phyloP scores from a whole-genome alignment of 495 filamentous ascomycete species.

The Paragyromitra xinjiangensis region DNA sequence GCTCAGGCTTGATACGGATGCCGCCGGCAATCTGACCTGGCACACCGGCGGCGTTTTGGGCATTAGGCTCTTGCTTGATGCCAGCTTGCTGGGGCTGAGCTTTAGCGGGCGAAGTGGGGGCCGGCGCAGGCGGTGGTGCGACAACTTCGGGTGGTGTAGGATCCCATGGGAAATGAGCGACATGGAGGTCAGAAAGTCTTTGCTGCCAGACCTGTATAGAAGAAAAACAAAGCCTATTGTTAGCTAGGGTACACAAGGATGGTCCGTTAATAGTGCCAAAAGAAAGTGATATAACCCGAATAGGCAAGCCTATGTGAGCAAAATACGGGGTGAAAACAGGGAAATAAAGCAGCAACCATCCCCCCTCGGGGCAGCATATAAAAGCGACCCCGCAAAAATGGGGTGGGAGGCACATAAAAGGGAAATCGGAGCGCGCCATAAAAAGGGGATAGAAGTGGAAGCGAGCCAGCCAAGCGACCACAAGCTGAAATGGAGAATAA shows the following conservation, averaged over 20 bases:
- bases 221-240: constrained; percentile 59
- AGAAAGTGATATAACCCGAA: constrained; percentile 43
- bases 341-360: constrained; percentile 57
- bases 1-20: constrained; percentile 77
- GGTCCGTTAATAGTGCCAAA: constrained; percentile 29
- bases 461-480: constrained; percentile 47
- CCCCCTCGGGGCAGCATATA: constrained; percentile 55
- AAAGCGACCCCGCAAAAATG: constrained; percentile 57
- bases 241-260: constrained; percentile 49
- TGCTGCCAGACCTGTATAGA: constrained; percentile 83
- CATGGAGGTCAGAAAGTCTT: constrained; percentile 79
- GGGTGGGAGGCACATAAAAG: constrained; percentile 54
- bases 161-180: constrained; percentile 96
- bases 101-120: constrained; percentile 58
- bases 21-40: constrained; percentile 60
- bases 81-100: constrained; percentile 48
- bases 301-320: constrained; percentile 53
- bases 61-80: constrained; percentile 58
- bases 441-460: constrained; percentile 49
- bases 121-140: constrained; percentile 59
- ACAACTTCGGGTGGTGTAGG: constrained; percentile 70
- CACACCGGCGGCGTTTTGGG: constrained; percentile 46
- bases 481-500: constrained; percentile 36
- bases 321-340: constrained; percentile 49
- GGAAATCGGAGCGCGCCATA: constrained; percentile 51